Evolutionary conservation across 495 filamentous ascomycete species (phyloP).

Genomic region (Aspergillus biplanus): DNA sequence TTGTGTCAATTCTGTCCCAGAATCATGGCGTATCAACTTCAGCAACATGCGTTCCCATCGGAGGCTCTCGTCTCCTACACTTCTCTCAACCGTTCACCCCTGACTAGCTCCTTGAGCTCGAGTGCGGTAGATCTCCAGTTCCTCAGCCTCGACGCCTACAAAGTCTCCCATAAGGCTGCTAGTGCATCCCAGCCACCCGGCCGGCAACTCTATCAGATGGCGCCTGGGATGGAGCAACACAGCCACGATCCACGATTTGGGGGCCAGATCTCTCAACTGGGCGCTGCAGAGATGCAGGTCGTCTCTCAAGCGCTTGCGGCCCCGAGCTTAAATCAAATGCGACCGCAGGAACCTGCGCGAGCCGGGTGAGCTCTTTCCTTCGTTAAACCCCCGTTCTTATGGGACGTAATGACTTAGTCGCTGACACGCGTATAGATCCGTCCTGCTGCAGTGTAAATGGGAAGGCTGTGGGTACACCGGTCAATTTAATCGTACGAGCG

Average conservation of each 20-base stretch:
- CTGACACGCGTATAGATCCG: neutral
- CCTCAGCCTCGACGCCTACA: neutral
- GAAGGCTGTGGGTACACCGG: neutral
- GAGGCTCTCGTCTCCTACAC: neutral
- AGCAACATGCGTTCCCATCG: neutral
- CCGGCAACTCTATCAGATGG: neutral
- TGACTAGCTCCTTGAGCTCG: neutral
- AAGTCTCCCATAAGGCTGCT: neutral
- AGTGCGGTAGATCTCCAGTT: neutral
- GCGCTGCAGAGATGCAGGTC: neutral
- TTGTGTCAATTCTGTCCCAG: neutral
- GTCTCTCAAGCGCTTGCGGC: neutral
- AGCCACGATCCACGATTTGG: neutral
- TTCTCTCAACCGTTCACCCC: neutral
- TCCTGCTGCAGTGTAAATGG: slow-evolving; percentile 2
- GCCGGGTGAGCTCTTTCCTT: neutral
- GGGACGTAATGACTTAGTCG: neutral
- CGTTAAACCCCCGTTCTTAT: neutral
- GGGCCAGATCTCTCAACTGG: neutral
- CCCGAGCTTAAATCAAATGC: neutral
- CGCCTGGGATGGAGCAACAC: neutral
- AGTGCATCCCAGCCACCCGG: neutral
- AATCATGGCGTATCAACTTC: neutral
- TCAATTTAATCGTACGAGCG: neutral
- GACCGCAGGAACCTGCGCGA: neutral